Percentiles rank a stretch among this genome's conserved stretches.
Conservation (phyloP, 2,329 filamentous ascomycete species). For the Clonostachys sp. region DNA sequence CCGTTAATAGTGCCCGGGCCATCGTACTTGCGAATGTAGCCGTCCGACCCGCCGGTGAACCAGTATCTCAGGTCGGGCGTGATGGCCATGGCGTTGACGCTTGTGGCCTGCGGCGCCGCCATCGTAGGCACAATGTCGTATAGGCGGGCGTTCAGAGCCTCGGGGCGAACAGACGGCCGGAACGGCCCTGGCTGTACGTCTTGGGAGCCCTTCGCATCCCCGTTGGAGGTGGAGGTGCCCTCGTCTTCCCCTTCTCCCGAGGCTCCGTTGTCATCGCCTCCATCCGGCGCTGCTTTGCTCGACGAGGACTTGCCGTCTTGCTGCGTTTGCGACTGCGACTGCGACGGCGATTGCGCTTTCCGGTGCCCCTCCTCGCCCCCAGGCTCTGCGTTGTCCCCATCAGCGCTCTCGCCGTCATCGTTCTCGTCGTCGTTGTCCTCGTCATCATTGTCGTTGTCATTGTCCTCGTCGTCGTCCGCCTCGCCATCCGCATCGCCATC, state of each 20-base stretch:
- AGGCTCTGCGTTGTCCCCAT: constrained; percentile 21
- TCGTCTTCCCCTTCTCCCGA: constrained; percentile 5
- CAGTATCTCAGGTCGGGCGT: constrained; percentile 95
- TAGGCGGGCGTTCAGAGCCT: constrained; percentile 71
- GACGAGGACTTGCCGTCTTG: neutral
- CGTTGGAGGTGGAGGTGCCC: constrained; percentile 1
- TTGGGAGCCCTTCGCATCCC: constrained; percentile 15
- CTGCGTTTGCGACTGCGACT: neutral
- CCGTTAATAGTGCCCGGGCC: constrained; percentile 93
- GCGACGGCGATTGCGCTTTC: neutral
- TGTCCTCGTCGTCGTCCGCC: constrained; percentile 21
- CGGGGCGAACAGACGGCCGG: constrained; percentile 65
- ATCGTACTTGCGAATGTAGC: constrained; percentile 96
- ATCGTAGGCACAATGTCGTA: constrained; percentile 98
- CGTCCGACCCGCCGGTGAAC: constrained; percentile 89
- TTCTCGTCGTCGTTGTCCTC: constrained; percentile 29
- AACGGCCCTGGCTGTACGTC: constrained; percentile 9
- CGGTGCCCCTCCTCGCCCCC: constrained; percentile 5
- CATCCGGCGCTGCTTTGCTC: constrained; percentile 18
- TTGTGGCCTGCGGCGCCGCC: constrained; percentile 91
- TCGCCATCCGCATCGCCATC: constrained; percentile 21
- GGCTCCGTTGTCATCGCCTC: constrained; percentile 15
- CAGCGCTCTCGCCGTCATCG: constrained; percentile 14
- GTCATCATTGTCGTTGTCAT: constrained; percentile 22
- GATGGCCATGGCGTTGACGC: constrained; percentile 86